Conservation (phyloP, 2,329 filamentous ascomycete species). For the Aspergillus sp. region DNA sequence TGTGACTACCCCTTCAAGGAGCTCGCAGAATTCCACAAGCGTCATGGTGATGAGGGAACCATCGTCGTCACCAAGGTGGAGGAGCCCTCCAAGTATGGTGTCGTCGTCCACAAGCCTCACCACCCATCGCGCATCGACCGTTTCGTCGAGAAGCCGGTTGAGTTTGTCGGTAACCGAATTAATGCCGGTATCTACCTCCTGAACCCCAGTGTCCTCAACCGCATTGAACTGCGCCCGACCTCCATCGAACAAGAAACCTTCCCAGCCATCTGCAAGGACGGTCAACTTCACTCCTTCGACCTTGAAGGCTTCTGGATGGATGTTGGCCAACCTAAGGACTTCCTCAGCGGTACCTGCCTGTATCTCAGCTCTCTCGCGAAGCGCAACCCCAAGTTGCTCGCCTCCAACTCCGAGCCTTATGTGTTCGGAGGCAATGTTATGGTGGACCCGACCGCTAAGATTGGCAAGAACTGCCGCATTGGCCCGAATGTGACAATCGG, state of each 20-base stretch:
- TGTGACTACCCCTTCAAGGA: constrained; percentile 95
- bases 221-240: constrained; percentile 92
- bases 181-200: constrained; percentile 98
- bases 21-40: constrained; percentile 84
- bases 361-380: constrained; percentile 91
- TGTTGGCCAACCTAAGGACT: constrained; percentile 96
- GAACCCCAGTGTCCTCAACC: constrained; percentile 80
- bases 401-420: constrained; percentile 65
- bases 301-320: constrained; percentile 99
- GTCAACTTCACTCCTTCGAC: constrained; percentile 90
- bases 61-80: constrained; percentile 99
- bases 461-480: constrained; percentile 97
- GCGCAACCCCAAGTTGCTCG: constrained; percentile 78
- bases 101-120: constrained; percentile 92
- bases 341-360: constrained; percentile 89
- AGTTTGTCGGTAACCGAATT: constrained; percentile 98
- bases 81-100: constrained; percentile 97
- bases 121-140: constrained; percentile 90
- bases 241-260: constrained; percentile 99
- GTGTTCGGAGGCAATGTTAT: constrained; percentile 93
- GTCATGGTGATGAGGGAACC: constrained; percentile 89
- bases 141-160: constrained; percentile 98
- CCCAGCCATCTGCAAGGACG: constrained; percentile 84
- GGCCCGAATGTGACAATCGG: constrained; percentile 96
- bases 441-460: constrained; percentile 88